phyloP scores from a whole-genome alignment of 345 rosid genomes.

The Pugionium cornutum region DNA sequence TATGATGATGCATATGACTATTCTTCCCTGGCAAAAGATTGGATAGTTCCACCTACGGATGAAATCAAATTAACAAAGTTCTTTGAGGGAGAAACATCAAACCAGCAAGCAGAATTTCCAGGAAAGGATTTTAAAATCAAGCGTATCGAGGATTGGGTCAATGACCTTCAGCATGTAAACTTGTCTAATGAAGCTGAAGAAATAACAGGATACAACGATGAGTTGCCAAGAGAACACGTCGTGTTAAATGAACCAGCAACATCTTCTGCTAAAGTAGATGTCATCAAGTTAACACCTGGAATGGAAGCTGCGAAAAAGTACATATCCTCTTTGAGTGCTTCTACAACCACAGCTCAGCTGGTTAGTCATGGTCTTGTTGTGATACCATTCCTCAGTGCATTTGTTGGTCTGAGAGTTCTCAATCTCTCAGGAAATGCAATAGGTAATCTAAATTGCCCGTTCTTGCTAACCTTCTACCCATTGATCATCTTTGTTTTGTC shows the following conservation, averaged over 20 bases:
- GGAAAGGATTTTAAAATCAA: slow-evolving; percentile 67
- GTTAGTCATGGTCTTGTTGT: slow-evolving; percentile 67
- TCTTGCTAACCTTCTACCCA: slow-evolving; percentile 12
- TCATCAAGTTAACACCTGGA: slow-evolving; percentile 53
- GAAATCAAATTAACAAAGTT: slow-evolving; percentile 44
- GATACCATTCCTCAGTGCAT: slow-evolving; percentile 82
- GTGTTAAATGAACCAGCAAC: slow-evolving; percentile 36
- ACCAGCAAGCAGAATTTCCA: slow-evolving; percentile 48
- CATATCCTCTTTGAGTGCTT: slow-evolving; percentile 64
- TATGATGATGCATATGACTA: slow-evolving; percentile 57
- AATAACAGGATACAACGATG: slow-evolving; percentile 39
- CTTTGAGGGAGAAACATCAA: slow-evolving; percentile 50
- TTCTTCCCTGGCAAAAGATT: slow-evolving; percentile 62
- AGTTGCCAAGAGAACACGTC: slow-evolving; percentile 41
- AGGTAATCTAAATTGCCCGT: slow-evolving; percentile 51
- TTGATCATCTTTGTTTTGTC: slow-evolving; percentile 16
- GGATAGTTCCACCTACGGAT: slow-evolving; percentile 67
- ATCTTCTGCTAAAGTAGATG: slow-evolving; percentile 50
- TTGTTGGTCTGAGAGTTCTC: slow-evolving; percentile 71
- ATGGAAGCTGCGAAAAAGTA: slow-evolving; percentile 81
- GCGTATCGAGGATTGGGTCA: slow-evolving; percentile 88
- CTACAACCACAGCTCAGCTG: slow-evolving; percentile 75
- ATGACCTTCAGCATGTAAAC: slow-evolving; percentile 65
- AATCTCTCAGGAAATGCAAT: slow-evolving; percentile 88
- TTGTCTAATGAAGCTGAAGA: slow-evolving; percentile 57